Conservation (phyloP, 129 eudicot species). For the Heracleum sosnowskyi region DNA sequence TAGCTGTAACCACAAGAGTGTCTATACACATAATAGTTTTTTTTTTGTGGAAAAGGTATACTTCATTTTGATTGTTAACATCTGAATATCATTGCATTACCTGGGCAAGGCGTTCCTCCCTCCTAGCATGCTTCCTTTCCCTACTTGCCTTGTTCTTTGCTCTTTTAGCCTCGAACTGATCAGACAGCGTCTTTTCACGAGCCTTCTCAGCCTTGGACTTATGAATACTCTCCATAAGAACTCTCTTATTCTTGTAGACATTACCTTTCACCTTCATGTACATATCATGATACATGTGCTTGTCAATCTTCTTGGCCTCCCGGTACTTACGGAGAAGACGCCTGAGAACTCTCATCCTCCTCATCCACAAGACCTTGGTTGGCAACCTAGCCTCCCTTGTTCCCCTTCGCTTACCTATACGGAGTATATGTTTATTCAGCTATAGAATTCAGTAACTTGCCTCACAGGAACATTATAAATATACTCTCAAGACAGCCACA, state of each 20-base stretch:
- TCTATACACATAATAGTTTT: not conserved
- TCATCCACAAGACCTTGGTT: constrained; percentile 78
- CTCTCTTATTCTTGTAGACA: constrained; percentile 81
- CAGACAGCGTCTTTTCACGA: constrained; percentile 78
- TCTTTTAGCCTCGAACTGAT: constrained; percentile 69
- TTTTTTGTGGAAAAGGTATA: not conserved
- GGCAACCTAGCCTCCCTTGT: constrained; percentile 90
- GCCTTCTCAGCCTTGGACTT: constrained; percentile 91
- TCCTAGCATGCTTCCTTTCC: constrained; percentile 50
- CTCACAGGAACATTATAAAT: not conserved
- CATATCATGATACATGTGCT: constrained; percentile 92
- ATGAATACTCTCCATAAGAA: constrained; percentile 81
- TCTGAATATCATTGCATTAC: constrained; percentile 14
- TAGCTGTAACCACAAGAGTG: not conserved
- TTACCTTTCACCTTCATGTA: constrained; percentile 95
- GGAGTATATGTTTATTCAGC: not conserved
- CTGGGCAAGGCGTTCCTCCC: constrained; percentile 63
- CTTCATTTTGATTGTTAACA: not conserved
- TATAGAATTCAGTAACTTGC: not conserved
- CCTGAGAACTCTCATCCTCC: constrained; percentile 86
- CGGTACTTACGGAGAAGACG: constrained; percentile 78
- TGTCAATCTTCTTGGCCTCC: constrained; percentile 83
- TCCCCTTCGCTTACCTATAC: constrained; percentile 78
- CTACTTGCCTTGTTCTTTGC: constrained; percentile 70
- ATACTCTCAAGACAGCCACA: not conserved